A percentile compares a stretch with the other conserved stretches of the same genome.
These are phyloP conservation scores for Gyrodon lividus DNA, from an alignment of 768 basidiomycete genomes.

Conservation along the genomic window DNA sequence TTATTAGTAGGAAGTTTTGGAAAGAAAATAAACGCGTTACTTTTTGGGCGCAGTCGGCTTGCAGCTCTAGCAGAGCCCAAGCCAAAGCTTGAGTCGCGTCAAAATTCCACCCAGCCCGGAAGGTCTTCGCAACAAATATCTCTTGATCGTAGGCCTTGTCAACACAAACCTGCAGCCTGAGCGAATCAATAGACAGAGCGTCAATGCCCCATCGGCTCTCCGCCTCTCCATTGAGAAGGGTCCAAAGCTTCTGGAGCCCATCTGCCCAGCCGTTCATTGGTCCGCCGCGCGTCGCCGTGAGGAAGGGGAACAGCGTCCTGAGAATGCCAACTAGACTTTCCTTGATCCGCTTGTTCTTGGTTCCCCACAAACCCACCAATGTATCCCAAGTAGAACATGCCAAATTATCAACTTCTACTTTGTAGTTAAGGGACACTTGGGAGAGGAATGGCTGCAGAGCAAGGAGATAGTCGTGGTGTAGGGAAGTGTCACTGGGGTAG, in stretches of 20 bases:
- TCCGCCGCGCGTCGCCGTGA: conserved; percentile 40
- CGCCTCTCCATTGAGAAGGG: conserved; percentile 58
- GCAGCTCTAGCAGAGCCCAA: conserved; percentile 79
- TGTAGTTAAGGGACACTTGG: conserved; percentile 77
- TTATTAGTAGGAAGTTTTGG: conserved; percentile 3
- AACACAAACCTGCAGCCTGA: conserved; percentile 52
- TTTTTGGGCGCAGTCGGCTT: conserved; percentile 73
- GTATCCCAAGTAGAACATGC: conserved; percentile 61
- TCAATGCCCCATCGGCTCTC: conserved; percentile 66
- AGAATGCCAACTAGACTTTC: conserved; percentile 78
- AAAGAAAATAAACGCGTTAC: conserved; percentile 36
- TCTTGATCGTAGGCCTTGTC: conserved; percentile 21
- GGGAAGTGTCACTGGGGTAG: conserved; percentile 72
- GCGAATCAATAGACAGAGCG: conserved; percentile 58
- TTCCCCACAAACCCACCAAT: conserved; percentile 72
- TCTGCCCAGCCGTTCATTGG: conserved; percentile 41
- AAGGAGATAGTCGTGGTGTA: conserved; percentile 72
- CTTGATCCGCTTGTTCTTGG: conserved; percentile 73
- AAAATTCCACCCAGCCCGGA: conserved; percentile 74
- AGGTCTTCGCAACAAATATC: conserved; percentile 64
- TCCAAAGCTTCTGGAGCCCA: conserved; percentile 53
- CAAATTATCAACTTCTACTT: conserved; percentile 54
- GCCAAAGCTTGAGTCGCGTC: conserved; percentile 64
- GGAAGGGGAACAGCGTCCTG: conserved; percentile 69
- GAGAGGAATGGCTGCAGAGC: conserved; percentile 68